Conservation (phyloP, 1,284 basidiomycete species). For the Coniferiporia weirii region DNA sequence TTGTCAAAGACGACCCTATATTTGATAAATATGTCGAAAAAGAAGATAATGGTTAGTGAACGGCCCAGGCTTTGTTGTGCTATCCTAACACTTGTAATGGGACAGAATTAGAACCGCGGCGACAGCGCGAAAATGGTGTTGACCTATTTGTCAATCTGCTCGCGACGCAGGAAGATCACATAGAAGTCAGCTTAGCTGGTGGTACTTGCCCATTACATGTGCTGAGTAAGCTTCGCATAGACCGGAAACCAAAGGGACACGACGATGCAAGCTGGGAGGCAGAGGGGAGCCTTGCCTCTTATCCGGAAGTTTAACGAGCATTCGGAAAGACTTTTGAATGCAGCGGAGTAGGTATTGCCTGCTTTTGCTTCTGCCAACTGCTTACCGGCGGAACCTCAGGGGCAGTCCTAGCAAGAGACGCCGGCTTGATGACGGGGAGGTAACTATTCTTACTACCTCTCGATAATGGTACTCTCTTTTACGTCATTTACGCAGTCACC, state of each 20-base stretch:
- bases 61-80: neutral
- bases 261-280: constrained; percentile 94
- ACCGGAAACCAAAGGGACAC: constrained; percentile 84
- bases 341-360: constrained; percentile 52
- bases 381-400: constrained; percentile 32
- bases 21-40: constrained; percentile 94
- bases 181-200: constrained; percentile 49
- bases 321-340: constrained; percentile 81
- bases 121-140: constrained; percentile 60
- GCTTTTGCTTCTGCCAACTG: constrained; percentile 1
- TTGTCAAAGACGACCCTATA: constrained; percentile 87
- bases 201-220: neutral
- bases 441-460: constrained; percentile 17
- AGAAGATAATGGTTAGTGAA: constrained; percentile 83
- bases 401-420: constrained; percentile 58
- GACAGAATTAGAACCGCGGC: constrained; percentile 77
- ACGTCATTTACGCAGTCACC: constrained; percentile 25
- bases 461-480: neutral
- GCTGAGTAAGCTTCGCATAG: constrained; percentile 33
- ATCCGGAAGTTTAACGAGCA: constrained; percentile 98
- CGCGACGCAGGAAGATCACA: constrained; percentile 90
- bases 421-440: constrained; percentile 39
- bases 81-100: neutral
- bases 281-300: constrained; percentile 82
- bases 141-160: constrained; percentile 82